Base-by-base conservation (phyloP, 305 asterid species). In the Fraxinus angustifolia region DNA sequence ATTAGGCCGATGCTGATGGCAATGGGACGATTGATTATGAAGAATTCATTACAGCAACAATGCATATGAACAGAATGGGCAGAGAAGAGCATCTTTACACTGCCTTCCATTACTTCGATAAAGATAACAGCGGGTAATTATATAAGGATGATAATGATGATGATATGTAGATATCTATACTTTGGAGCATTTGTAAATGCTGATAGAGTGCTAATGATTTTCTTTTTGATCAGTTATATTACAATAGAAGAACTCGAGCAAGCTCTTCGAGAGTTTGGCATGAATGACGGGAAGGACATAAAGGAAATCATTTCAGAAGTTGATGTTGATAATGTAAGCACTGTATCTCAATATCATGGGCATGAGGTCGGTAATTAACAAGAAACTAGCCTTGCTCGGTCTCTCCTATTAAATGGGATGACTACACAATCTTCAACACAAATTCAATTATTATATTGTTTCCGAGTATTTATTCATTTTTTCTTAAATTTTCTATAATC, bases 221-320 rank as follows among this genome's bases (percentile, higher is more conserved):
- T 31, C 8, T 30, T 60, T 0, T 58, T 65, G 42, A 28, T 74
- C 58, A 14, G 58, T 48, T 93, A 80, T 84, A 93, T 95, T 73
- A 95, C 99, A n/a, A 89, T 89, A 75, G 99, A 95, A 85, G 99
- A 95, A 80, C 89, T 95, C 21, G 97, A 93, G 89, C 98, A 94
- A 84, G 98, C 98, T 80, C 92, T 94, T 58, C 83, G 93, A 38
- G 98, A 94, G 40, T 92, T 88, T 77, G 98, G 98, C 81, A 94
- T 94, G 98, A 90, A 85, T 60, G 92, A 92, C 8, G 97, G 88
- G 17, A 91, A 89, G 85, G 98, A 93, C 85, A 94, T 94, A 21
- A 93, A 88, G 79, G 97, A 94, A 82, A 89, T 93, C 82, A 87
- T 93, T 79, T 87, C 91, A 82, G 98, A 94, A 84, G 92, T 92